These are phyloP conservation scores for Paxillus rubicundulus DNA, from an alignment of 768 basidiomycete species.

Conservation along the genomic window DNA sequence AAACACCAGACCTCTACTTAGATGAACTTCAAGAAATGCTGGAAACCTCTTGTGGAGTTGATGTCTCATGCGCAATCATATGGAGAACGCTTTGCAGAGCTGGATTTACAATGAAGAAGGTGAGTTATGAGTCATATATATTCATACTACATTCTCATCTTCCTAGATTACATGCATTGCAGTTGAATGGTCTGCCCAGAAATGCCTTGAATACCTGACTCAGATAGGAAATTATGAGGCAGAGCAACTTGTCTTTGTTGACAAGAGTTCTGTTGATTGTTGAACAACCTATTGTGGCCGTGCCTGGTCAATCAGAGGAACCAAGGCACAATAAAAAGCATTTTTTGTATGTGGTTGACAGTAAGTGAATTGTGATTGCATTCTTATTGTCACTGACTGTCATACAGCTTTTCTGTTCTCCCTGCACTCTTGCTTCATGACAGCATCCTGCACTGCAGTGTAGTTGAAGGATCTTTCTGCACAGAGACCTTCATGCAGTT, in stretches of 20 bases:
- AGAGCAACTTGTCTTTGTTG: slow-evolving; percentile 20
- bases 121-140: background rate
- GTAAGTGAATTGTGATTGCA: background rate
- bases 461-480: slow-evolving; percentile 29
- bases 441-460: too few species aligned
- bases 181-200: background rate
- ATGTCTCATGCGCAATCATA: background rate
- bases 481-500: slow-evolving; percentile 28
- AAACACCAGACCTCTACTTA: background rate
- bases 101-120: slow-evolving; percentile 5
- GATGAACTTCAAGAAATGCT: slow-evolving; percentile 4
- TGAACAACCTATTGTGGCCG: slow-evolving; percentile 17
- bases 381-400: background rate
- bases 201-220: background rate
- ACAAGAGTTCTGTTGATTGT: slow-evolving; percentile 23
- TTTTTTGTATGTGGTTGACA: slow-evolving; percentile 15
- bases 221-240: too few species aligned
- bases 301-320: slow-evolving; percentile 22
- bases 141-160: too few species aligned
- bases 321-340: slow-evolving; percentile 11
- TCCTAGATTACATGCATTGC: too few species aligned
- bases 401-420: slow-evolving; percentile 1
- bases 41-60: background rate
- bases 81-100: background rate
- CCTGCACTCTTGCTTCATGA: background rate